phyloP scores from a whole-genome alignment of 768 basidiomycete species.

The Amyloporia xantha region DNA sequence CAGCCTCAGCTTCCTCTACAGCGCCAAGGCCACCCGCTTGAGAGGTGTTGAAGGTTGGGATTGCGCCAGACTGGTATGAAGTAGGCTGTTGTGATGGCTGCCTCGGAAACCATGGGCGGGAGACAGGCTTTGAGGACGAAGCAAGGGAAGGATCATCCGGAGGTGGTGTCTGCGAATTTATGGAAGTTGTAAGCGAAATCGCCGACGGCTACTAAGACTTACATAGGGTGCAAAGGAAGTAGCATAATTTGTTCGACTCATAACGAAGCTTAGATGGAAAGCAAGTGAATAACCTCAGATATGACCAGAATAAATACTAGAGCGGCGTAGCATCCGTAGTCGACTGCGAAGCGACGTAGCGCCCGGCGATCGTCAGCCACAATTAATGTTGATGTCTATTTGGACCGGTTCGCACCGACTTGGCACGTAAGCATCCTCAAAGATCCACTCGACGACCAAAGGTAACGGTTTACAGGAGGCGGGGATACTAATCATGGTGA shows the following conservation, averaged over 20 bases:
- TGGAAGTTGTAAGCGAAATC: slow-evolving; percentile 1
- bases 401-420: slow-evolving; percentile 8
- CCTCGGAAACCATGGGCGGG: slow-evolving; percentile 44
- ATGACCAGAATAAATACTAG: slow-evolving; percentile 10
- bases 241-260: slow-evolving; percentile 37
- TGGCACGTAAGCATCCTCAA: slow-evolving; percentile 5
- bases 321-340: slow-evolving; percentile 1
- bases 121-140: slow-evolving; percentile 12
- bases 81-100: slow-evolving; percentile 25
- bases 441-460: slow-evolving; percentile 22
- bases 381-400: slow-evolving; percentile 6
- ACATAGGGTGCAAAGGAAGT: slow-evolving; percentile 61
- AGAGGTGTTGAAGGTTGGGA: slow-evolving; percentile 49
- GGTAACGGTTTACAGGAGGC: slow-evolving; percentile 23
- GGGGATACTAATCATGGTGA: slow-evolving; percentile 26
- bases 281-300: slow-evolving; percentile 1
- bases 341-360: too few relatives aligned
- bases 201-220: slow-evolving; percentile 15
- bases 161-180: slow-evolving; percentile 39
- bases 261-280: background rate
- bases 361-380: slow-evolving; percentile 6
- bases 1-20: slow-evolving; percentile 32
- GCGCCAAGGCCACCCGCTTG: slow-evolving; percentile 30
- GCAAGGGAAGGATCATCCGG: slow-evolving; percentile 44
- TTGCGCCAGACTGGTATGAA: slow-evolving; percentile 68